A percentile compares a stretch with the other conserved stretches of the same genome.
Evolutionary conservation across 352 stramenopile genomes (phyloP).

Genomic region (Plasmopara muralis): DNA sequence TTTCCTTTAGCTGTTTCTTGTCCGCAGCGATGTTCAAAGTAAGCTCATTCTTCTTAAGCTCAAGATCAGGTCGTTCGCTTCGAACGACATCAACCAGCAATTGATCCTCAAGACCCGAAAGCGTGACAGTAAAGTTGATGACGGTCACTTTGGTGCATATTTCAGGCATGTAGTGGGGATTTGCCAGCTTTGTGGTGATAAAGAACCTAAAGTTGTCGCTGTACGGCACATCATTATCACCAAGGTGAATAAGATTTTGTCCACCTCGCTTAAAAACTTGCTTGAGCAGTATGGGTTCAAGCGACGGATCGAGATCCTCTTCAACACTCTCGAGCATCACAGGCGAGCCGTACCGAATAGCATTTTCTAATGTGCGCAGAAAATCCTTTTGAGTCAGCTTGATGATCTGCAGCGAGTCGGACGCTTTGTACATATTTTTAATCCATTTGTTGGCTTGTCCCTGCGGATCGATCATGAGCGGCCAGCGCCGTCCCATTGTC

Average conservation of each 20-base stretch:
- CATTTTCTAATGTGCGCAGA: slow-evolving; percentile 87
- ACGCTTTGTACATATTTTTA: slow-evolving; percentile 87
- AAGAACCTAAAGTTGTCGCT: slow-evolving; percentile 90
- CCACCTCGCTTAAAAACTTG: slow-evolving; percentile 91
- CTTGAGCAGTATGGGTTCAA: slow-evolving; percentile 90
- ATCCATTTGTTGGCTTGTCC: slow-evolving; percentile 93
- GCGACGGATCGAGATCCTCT: slow-evolving; percentile 87
- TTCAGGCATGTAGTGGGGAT: slow-evolving; percentile 93
- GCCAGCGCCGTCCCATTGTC: slow-evolving; percentile 86
- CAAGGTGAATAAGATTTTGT: slow-evolving; percentile 83
- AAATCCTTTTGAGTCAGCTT: slow-evolving; percentile 92
- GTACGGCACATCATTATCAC: slow-evolving; percentile 90
- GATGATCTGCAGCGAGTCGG: slow-evolving; percentile 83
- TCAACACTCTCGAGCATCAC: slow-evolving; percentile 94
- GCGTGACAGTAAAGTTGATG: slow-evolving; percentile 93
- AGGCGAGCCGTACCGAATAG: slow-evolving; percentile 86
- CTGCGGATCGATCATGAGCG: slow-evolving; percentile 93
- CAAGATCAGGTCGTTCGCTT: slow-evolving; percentile 88
- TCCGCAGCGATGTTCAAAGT: slow-evolving; percentile 90
- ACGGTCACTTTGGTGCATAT: slow-evolving; percentile 94
- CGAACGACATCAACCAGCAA: slow-evolving; percentile 90
- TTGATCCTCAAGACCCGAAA: slow-evolving; percentile 89
- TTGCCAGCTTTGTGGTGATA: slow-evolving; percentile 92
- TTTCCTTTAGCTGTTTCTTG: slow-evolving; percentile 91
- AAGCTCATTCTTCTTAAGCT: slow-evolving; percentile 89